phyloP scores from a whole-genome alignment of 2,329 filamentous ascomycete genomes.

The Hypoxylon sp. region DNA sequence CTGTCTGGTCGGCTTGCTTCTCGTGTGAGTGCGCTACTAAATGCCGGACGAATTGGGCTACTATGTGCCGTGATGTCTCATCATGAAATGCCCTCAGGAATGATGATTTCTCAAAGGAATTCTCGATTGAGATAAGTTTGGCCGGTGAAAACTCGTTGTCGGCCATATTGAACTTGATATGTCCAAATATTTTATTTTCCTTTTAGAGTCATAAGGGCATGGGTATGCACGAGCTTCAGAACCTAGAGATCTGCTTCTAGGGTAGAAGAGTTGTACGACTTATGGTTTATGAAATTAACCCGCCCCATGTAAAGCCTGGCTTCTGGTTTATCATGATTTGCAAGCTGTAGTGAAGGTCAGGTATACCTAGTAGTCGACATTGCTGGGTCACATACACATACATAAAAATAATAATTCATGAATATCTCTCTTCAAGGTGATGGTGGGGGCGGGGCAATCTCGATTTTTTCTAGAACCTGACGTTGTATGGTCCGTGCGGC shows the following conservation, averaged over 20 bases:
- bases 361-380: not conserved
- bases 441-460: conserved; percentile 50
- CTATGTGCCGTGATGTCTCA: conserved; percentile 33
- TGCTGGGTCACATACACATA: not conserved
- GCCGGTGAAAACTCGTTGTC: conserved; percentile 26
- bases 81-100: conserved; percentile 43
- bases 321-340: not conserved
- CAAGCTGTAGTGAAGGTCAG: not conserved
- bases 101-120: conserved; percentile 39
- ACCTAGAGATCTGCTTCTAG: not conserved
- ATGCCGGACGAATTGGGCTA: conserved; percentile 41
- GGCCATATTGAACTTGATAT: conserved; percentile 19
- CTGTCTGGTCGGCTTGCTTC: conserved; percentile 5
- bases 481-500: conserved; percentile 1
- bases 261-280: not conserved
- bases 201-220: not conserved
- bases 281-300: not conserved
- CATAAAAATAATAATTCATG: not conserved
- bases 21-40: conserved; percentile 19
- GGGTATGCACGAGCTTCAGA: not conserved
- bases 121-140: conserved; percentile 42
- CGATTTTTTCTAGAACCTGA: conserved; percentile 23
- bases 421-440: not conserved
- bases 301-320: not conserved
- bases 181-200: not conserved